Conservation (phyloP, 2,329 filamentous ascomycete species). For the Zelopaecilomyces penicillatus region DNA sequence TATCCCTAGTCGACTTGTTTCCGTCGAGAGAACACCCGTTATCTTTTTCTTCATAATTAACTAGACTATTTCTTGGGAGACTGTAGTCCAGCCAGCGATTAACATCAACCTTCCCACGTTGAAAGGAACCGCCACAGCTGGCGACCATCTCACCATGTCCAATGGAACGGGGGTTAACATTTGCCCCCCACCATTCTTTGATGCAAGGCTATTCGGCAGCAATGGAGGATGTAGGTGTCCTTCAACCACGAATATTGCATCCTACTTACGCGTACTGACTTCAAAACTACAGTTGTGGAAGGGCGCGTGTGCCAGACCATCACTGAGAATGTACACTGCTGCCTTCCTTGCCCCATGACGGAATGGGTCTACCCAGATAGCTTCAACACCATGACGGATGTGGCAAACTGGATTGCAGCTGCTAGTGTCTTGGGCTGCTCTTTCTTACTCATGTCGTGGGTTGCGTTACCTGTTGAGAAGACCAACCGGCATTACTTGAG, state of each 20-base stretch:
- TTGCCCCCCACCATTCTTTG: constrained; percentile 64
- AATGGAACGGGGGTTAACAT: constrained; percentile 32
- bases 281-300: constrained; percentile 40
- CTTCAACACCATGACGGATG: constrained; percentile 50
- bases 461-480: constrained; percentile 73
- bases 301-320: constrained; percentile 47
- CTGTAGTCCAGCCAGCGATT: background rate
- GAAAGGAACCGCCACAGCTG: no score
- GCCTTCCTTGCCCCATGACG: constrained; percentile 80
- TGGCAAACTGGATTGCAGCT: constrained; percentile 78
- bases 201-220: constrained; percentile 49
- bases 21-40: no score
- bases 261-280: constrained; percentile 6
- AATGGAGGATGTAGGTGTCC: constrained; percentile 54
- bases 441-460: constrained; percentile 74
- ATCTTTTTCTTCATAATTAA: no score
- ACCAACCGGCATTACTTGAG: constrained; percentile 90
- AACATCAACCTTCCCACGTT: no score
- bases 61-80: no score
- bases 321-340: constrained; percentile 55
- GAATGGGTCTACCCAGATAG: constrained; percentile 62
- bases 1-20: no score
- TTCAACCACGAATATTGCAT: background rate
- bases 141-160: constrained; percentile 16
- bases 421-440: constrained; percentile 61